Percentiles rank a stretch among this genome's conserved stretches.
Evolutionary conservation across 1,284 basidiomycete species (phyloP).

Genomic region (Chalciporus sp.): DNA sequence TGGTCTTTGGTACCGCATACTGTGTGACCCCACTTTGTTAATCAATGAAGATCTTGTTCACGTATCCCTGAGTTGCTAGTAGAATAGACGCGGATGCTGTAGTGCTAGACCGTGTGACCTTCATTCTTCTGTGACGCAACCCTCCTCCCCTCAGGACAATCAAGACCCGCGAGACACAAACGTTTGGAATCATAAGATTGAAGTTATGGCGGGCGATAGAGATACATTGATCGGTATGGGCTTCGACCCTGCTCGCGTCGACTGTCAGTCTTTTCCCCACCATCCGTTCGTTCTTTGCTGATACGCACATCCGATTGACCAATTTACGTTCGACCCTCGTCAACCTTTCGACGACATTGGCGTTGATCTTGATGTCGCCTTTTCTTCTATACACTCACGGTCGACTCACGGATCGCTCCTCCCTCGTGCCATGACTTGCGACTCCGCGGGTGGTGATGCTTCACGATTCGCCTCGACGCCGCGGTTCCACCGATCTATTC

Average conservation of each 20-base stretch:
- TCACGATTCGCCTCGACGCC: conserved; percentile 1
- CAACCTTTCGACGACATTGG: neutral
- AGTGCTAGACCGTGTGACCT: neutral
- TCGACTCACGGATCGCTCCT: neutral
- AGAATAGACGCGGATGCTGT: neutral
- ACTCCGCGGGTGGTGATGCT: neutral
- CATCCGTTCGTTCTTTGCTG: neutral
- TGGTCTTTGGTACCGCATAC: neutral
- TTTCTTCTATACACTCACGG: neutral
- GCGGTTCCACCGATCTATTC: neutral
- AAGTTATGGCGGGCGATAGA: conserved; percentile 67
- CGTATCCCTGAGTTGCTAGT: neutral
- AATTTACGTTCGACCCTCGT: neutral
- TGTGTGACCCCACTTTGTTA: neutral
- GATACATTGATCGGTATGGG: conserved; percentile 87
- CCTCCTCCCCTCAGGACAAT: neutral
- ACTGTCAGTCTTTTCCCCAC: conserved; percentile 60
- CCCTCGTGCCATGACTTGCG: neutral
- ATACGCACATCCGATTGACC: conserved; percentile 4
- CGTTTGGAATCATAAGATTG: neutral
- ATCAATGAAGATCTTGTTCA: neutral
- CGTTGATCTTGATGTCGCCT: neutral
- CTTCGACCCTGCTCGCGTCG: conserved; percentile 79
- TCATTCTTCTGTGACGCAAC: neutral
- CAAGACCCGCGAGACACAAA: neutral